Evolutionary conservation across 2,329 filamentous ascomycete genomes (phyloP), one percentile per base, ranked within the genome.

Genomic region (Orbilia oligospora): DNA sequence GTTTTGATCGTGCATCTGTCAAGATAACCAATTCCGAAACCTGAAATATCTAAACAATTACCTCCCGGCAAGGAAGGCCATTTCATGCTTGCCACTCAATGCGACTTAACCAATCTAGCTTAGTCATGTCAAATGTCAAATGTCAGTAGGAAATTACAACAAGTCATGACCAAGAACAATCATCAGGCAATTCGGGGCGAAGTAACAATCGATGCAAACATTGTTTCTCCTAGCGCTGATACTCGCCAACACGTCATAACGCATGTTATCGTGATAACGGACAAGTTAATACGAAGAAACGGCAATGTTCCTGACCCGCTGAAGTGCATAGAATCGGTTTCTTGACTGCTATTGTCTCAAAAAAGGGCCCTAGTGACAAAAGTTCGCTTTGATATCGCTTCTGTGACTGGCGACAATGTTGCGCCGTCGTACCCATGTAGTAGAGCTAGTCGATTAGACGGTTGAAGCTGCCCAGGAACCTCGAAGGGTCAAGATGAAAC

Each of bases 201-300:
- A 61, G 36, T 27, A 41, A 44, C 24, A 44, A 44, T 36, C 36
- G 44, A 61, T 61, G 9, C 56, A 61, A 69, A 69, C 51, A 49
- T 64, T 71, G 68, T 71, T 71, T 71, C 68, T 48, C 20, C 56
- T 71, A 22, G 56, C 68, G 68, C 68, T 48, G 44, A 53, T 24
- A 46, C n/a, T 44, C 33, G 33, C 55, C 27, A 63, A 55, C 68
- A 44, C 36, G 36, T 61, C 33, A 44, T 20, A 36, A 20, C 44
- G 44, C 36, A 61, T 61, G 56, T 27, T 61, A 61, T 61, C 56
- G 36, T 20, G 56, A 61, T 61, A 61, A 44, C 56, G 8, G 10
- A n/a, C 30, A 41, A 33, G 27, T 30, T 24, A 14, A 27, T 41
- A 18, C 33, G 18, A 36, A 24, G 55, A 58, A 56, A 56, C 51